A percentile compares a stretch with the other conserved stretches of the same genome.
These are phyloP conservation scores for Cryphonectria nitschkei DNA, from an alignment of 2,329 filamentous ascomycete species.

Conservation along the genomic window DNA sequence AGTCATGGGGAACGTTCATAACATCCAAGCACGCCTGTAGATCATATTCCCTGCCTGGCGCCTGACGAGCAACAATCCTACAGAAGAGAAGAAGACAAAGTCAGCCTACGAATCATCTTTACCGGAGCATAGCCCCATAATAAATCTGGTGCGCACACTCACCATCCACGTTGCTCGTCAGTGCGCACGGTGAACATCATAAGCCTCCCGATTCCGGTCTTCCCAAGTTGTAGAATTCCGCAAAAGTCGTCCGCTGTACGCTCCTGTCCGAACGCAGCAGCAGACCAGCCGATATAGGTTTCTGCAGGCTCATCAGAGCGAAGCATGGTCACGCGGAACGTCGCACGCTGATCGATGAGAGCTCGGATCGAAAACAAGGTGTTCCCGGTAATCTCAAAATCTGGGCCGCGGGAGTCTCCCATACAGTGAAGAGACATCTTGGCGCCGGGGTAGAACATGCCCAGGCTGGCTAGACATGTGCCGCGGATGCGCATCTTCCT, in stretches of 20 bases:
- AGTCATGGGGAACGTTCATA: background rate
- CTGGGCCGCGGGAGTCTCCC: background rate
- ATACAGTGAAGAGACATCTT: background rate
- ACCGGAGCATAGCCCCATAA: too few species aligned
- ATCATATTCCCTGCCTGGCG: background rate
- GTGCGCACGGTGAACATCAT: background rate
- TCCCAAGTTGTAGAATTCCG: background rate
- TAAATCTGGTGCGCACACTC: background rate
- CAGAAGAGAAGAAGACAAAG: background rate
- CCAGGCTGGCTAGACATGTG: background rate
- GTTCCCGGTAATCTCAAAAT: background rate
- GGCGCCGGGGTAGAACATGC: background rate
- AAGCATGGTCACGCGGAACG: background rate
- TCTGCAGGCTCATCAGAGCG: background rate
- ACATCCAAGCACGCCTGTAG: background rate
- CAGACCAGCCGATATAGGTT: background rate
- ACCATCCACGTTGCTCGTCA: background rate
- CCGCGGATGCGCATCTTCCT: background rate
- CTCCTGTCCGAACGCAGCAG: too few species aligned
- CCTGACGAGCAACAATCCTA: conserved; percentile 2
- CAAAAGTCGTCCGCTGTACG: background rate
- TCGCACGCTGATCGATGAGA: background rate
- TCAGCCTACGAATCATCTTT: background rate
- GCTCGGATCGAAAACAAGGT: background rate
- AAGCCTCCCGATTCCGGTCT: background rate